Base-by-base conservation (phyloP, 768 basidiomycete species). In the Suillus subluteus region DNA sequence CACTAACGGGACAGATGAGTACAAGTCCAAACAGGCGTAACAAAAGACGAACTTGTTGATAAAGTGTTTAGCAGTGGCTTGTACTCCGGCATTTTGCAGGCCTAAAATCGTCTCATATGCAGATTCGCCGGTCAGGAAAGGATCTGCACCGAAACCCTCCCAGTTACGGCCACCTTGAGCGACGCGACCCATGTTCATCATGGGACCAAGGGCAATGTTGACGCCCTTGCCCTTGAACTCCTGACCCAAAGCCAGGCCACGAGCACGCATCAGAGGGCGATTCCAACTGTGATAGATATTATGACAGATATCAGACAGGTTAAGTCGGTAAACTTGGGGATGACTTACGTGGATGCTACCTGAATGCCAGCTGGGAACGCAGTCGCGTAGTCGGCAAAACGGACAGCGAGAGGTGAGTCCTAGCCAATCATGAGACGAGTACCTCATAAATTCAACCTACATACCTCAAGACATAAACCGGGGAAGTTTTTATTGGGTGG, bases 81-180 rank as follows among this genome's bases (percentile, higher is more conserved):
- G 90, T 0, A 94, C 90, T 41, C 93, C 93, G 11, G 79, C 82
- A 40, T 78, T 72, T 72, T 96, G 94, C 80, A 94, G 79, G 3
- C 94, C 94, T 35, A 90, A 76, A 58, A 94, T 86, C 0, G 92
- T 94, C 76, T 93, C 90, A 65, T 88, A 91, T 5, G 89, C 86
- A 1, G 83, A 81, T 73, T 91, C 91, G 11, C 94, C 92, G 21
- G 87, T 74, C 23, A 95, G 78, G 79, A 87, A 96, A 0, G 94
- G 94, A 75, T 96, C 94, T 7, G 84, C 91, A 38, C 93, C 93
- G 66, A 93, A 94, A 30, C 92, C 92, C 81, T 95, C 94, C 92
- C 92, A 95, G 75, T 94, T 93, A 37, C 94, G 81, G 9, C 94
- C 94, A 2, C 89, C 91, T 68, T 84, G 81, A 1, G 89, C 87